Evolutionary conservation across 2,329 filamentous ascomycete species (phyloP).

Genomic region (Hypomyces rosellus): DNA sequence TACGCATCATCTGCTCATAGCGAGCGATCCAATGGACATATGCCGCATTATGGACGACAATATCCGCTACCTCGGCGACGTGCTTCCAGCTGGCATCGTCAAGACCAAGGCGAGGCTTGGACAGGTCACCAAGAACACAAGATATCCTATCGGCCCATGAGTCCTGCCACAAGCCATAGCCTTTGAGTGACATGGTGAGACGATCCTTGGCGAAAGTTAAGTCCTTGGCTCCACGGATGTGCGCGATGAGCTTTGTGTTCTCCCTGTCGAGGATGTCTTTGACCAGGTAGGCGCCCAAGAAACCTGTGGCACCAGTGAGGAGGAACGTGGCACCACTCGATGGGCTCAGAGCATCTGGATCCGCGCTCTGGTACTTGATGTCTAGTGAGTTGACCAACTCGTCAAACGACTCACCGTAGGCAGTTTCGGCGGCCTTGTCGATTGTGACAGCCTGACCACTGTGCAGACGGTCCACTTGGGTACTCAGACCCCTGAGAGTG

Average conservation of each 20-base stretch:
- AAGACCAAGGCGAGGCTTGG: conserved; percentile 68
- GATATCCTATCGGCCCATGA: conserved; percentile 60
- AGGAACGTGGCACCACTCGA: too few relatives aligned
- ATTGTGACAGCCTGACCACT: too few relatives aligned
- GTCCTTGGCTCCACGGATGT: conserved; percentile 63
- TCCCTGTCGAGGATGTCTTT: conserved; percentile 59
- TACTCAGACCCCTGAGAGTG: conserved; percentile 22
- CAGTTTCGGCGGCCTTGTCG: too few relatives aligned
- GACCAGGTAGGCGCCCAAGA: conserved; percentile 71
- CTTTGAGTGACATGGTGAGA: conserved; percentile 60
- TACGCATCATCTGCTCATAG: conserved; percentile 63
- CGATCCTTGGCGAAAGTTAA: conserved; percentile 54
- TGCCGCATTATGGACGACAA: conserved; percentile 78
- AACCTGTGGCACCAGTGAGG: too few relatives aligned
- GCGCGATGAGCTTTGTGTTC: conserved; percentile 57
- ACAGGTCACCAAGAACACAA: conserved; percentile 67
- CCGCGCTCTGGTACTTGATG: conserved; percentile 24
- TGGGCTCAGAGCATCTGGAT: conserved; percentile 58
- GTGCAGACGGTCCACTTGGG: conserved; percentile 28
- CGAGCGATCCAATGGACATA: conserved; percentile 74
- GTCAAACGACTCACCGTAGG: conserved; percentile 47
- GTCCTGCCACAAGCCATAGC: conserved; percentile 73
- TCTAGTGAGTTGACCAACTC: conserved; percentile 47
- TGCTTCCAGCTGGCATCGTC: conserved; percentile 57
- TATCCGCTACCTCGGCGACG: conserved; percentile 61